phyloP scores from a whole-genome alignment of 352 stramenopile genomes.

The Pilasporangium apinafurcum region DNA sequence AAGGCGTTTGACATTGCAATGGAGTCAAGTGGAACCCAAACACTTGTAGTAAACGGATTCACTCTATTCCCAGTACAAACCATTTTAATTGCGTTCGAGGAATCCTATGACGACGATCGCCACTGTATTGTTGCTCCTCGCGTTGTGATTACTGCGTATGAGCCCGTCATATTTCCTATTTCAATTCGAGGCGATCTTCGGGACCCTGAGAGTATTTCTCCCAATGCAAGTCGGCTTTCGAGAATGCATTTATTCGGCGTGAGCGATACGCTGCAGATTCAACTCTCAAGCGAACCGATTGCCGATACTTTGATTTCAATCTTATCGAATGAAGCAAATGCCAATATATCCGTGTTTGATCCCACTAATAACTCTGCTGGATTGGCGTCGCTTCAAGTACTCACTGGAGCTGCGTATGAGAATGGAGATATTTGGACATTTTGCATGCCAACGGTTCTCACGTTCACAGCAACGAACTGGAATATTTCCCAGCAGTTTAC shows the following conservation, averaged over 20 bases:
- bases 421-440: constrained; percentile 21
- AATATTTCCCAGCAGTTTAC: constrained; percentile 38
- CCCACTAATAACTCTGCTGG: constrained; percentile 18
- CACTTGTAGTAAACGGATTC: constrained; percentile 17
- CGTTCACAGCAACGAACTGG: constrained; percentile 58
- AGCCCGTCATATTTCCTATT: constrained; percentile 39
- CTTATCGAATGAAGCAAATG: constrained; percentile 15
- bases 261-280: constrained; percentile 20
- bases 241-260: constrained; percentile 48
- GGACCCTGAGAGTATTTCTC: constrained; percentile 19
- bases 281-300: constrained; percentile 52
- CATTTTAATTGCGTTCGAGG: constrained; percentile 39
- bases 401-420: constrained; percentile 38
- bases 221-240: constrained; percentile 28
- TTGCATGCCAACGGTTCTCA: constrained; percentile 29
- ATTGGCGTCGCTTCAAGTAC: constrained; percentile 4
- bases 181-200: constrained; percentile 33
- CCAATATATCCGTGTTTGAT: constrained; percentile 29
- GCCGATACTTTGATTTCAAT: constrained; percentile 33
- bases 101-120: constrained; percentile 40
- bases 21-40: constrained; percentile 37
- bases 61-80: constrained; percentile 12
- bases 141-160: constrained; percentile 24
- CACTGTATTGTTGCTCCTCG: constrained; percentile 33
- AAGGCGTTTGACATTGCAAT: constrained; percentile 22